These are phyloP conservation scores for Tagetes patula DNA, from an alignment of 129 eudicot species.

Conservation along the genomic window DNA sequence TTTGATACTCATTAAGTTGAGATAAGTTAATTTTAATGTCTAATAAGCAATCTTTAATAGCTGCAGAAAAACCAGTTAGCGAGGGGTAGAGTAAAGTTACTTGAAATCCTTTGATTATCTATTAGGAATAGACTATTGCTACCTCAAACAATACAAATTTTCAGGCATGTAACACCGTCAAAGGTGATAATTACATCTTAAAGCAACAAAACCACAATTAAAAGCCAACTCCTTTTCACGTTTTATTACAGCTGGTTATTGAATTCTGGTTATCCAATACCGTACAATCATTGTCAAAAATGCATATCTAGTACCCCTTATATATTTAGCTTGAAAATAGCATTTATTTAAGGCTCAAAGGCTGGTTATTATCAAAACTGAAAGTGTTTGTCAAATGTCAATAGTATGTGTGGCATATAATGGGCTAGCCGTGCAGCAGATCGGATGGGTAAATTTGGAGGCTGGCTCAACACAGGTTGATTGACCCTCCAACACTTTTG, in stretches of 20 bases:
- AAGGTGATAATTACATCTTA: not conserved
- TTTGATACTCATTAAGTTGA: not conserved
- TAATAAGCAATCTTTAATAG: too few species aligned
- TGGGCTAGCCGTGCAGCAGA: not conserved
- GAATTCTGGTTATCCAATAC: conserved; percentile 1
- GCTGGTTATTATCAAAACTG: not conserved
- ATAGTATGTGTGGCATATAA: not conserved
- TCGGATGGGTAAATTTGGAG: not conserved
- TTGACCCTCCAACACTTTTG: conserved; percentile 3
- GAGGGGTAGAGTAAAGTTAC: not conserved
- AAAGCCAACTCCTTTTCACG: not conserved
- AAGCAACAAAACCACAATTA: not conserved
- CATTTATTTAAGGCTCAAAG: not conserved
- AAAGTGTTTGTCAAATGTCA: not conserved
- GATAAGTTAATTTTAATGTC: not conserved
- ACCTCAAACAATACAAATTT: not conserved
- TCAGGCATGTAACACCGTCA: not conserved
- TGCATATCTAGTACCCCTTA: not conserved
- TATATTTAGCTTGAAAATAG: not conserved
- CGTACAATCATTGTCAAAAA: not conserved
- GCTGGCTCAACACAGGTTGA: conserved; percentile 4
- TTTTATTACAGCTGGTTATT: not conserved
- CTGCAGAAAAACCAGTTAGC: not conserved
- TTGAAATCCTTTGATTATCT: not conserved
- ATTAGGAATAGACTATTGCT: not conserved